Conservation (phyloP, 768 basidiomycete species). For the Coprinopsis cinerea region DNA sequence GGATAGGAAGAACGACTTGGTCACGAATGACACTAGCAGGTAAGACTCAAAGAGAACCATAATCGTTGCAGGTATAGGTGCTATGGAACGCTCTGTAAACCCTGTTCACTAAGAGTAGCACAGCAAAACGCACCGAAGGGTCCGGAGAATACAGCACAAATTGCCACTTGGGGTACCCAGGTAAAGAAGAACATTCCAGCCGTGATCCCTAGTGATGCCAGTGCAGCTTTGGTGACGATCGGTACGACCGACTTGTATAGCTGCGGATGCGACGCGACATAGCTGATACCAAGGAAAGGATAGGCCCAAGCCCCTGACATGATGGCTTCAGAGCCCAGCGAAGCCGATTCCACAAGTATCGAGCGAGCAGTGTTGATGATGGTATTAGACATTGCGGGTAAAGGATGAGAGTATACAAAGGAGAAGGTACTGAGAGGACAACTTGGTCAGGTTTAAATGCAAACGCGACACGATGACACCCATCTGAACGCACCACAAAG, state of each 20-base stretch:
- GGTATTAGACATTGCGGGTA: constrained; percentile 4
- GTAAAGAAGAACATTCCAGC: constrained; percentile 47
- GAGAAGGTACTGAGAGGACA: background rate
- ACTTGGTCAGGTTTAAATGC: background rate
- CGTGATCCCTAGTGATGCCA: constrained; percentile 34
- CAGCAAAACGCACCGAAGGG: too few species aligned
- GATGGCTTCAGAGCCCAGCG: constrained; percentile 25
- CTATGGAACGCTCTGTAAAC: too few species aligned
- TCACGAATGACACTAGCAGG: constrained; percentile 28
- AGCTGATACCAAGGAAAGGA: constrained; percentile 30
- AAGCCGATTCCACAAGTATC: constrained; percentile 13
- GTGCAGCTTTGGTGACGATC: constrained; percentile 32
- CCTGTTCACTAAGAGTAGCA: too few species aligned
- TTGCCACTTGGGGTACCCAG: constrained; percentile 61
- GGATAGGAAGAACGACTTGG: constrained; percentile 30
- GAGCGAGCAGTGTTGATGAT: constrained; percentile 2
- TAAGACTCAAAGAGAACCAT: constrained; percentile 40
- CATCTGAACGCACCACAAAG: constrained; percentile 10
- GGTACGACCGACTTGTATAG: constrained; percentile 31
- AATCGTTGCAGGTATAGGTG: constrained; percentile 46
- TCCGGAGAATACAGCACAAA: constrained; percentile 58
- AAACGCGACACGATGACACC: background rate
- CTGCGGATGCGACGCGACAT: constrained; percentile 30
- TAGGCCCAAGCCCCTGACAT: constrained; percentile 34
- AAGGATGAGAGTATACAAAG: background rate